Base-by-base conservation (phyloP, 225 moss, liverwort and hornwort species). In the Sphagnum tenellum region DNA sequence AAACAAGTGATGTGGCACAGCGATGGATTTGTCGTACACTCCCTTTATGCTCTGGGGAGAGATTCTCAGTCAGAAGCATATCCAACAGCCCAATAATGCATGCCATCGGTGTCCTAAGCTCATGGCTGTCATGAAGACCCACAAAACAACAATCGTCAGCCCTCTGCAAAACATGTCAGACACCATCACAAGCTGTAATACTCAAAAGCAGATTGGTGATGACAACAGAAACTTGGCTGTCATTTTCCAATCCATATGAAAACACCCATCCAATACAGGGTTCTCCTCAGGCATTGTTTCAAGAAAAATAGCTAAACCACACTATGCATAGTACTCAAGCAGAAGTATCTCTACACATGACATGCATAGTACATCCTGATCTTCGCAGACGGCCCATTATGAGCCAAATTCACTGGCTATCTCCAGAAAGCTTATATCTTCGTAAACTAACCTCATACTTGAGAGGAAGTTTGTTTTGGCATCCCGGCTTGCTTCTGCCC, bases 91-190 rank as follows among this genome's bases (percentile, higher is more conserved):
- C 93, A 7, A 94, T 88, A 10, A 94, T 79, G 49, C 88, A 90
- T 73, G 93, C 93, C 93, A 94, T 94, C 14, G 93, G 93, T 56
- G 93, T 94, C 12, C 93, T 88, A 63, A 94, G 88, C 70, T 94
- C 93, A 72, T 94, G 93, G 53, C 93, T 94, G 82, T 50, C 62
- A 66, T 44, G 29, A 29, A 29, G 60, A 72, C 70, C 45, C 9
- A 7, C 48, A 3, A 57, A 52, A 63, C 44, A 55, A 14, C 44
- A 63, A 29, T 29, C 29, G 1, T 29, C 44, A 50, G 9, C 54
- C 50, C 7, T 48, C 48, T 45, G 10, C 47, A n/a, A 45, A 49
- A 54, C 44, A 70, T 47, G 61, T 45, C 44, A 48, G 2, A 0
- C 8, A 54, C 52, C 29, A 29, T 29, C 29, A 29, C 29, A 29